Evolutionary conservation across 75 land plant genomes (phyloP).

Genomic region (Selaginella moellendorffii): DNA sequence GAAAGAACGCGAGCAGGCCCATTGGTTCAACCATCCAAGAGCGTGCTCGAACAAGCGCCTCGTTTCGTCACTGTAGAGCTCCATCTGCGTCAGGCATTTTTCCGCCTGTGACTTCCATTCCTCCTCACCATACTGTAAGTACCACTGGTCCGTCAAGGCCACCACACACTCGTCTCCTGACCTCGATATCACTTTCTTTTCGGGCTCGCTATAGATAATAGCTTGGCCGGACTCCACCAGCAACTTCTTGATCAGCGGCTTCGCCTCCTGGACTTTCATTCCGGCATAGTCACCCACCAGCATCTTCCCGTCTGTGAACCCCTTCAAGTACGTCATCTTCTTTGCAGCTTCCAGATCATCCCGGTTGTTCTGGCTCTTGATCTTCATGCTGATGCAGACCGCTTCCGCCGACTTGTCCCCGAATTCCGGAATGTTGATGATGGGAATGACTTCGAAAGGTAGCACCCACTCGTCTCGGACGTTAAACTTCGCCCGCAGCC

Average conservation of each 20-base stretch:
- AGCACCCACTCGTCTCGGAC: constrained; percentile 85
- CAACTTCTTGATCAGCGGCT: constrained; percentile 48
- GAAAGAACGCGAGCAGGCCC: constrained; percentile 86
- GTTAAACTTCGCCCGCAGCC: constrained; percentile 45
- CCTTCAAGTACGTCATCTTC: constrained; percentile 56
- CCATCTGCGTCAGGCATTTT: constrained; percentile 53
- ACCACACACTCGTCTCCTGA: constrained; percentile 94
- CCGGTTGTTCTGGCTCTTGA: constrained; percentile 81
- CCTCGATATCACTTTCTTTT: constrained; percentile 83
- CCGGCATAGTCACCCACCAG: constrained; percentile 56
- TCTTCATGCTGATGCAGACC: constrained; percentile 58
- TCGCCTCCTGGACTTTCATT: constrained; percentile 59
- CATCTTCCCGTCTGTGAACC: constrained; percentile 79
- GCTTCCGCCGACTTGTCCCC: constrained; percentile 70
- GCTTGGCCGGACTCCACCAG: constrained; percentile 46
- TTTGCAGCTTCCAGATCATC: constrained; percentile 78
- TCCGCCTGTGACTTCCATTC: constrained; percentile 52
- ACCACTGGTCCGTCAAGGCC: constrained; percentile 92
- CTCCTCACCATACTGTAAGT: constrained; percentile 61
- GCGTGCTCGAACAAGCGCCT: constrained; percentile 73
- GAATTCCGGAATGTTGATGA: constrained; percentile 71
- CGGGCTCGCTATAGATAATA: constrained; percentile 74
- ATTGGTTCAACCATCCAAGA: constrained; percentile 71
- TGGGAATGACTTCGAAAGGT: constrained; percentile 64
- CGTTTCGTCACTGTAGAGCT: constrained; percentile 49